These are phyloP conservation scores for Pseudocercospora vitis DNA, from an alignment of 2,329 filamentous ascomycete species.

Conservation along the genomic window DNA sequence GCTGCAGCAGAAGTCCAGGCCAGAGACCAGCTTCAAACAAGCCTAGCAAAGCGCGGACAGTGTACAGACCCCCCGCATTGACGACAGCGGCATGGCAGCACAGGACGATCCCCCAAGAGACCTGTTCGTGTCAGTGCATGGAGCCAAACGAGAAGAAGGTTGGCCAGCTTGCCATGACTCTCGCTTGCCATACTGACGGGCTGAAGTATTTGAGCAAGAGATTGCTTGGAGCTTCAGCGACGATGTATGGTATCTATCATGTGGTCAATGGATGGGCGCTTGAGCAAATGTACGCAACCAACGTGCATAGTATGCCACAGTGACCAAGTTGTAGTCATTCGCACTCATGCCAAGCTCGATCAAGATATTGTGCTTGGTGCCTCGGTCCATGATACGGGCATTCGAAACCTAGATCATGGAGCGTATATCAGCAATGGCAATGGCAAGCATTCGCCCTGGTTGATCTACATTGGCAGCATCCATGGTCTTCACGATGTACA, in stretches of 20 bases:
- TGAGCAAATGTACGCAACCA: not conserved
- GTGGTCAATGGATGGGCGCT: slow-evolving; percentile 23
- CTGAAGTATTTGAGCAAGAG: slow-evolving; percentile 17
- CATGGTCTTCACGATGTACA: slow-evolving; percentile 37
- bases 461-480: slow-evolving; percentile 36
- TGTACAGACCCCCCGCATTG: slow-evolving; percentile 8
- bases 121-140: not conserved
- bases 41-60: slow-evolving; percentile 6
- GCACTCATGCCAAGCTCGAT: slow-evolving; percentile 34
- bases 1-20: slow-evolving; percentile 13
- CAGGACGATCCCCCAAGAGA: slow-evolving; percentile 14
- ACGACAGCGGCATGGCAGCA: slow-evolving; percentile 9
- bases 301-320: slow-evolving; percentile 38
- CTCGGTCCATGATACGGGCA: slow-evolving; percentile 41
- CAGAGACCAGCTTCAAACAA: slow-evolving; percentile 17
- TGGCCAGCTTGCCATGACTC: slow-evolving; percentile 12
- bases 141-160: not conserved
- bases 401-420: slow-evolving; percentile 29
- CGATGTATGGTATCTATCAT: slow-evolving; percentile 19
- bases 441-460: too few relatives aligned
- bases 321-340: slow-evolving; percentile 39
- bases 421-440: not conserved
- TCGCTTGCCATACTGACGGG: slow-evolving; percentile 16
- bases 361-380: slow-evolving; percentile 30
- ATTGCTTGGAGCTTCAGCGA: slow-evolving; percentile 20